These are phyloP conservation scores for Trichoderma sp. DNA, from an alignment of 2,329 filamentous ascomycete species.

Conservation along the genomic window DNA sequence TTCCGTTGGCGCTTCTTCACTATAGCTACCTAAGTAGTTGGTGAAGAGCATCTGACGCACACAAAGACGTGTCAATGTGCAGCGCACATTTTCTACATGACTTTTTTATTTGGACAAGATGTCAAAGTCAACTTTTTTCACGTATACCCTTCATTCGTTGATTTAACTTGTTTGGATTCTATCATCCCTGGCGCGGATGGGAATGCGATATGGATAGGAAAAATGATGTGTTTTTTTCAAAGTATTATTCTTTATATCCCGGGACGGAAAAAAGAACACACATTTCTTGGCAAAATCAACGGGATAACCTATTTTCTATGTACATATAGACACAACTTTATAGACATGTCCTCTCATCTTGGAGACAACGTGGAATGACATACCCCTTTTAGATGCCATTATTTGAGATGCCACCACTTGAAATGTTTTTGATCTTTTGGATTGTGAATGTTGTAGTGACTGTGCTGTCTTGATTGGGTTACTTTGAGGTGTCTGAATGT, in stretches of 20 bases:
- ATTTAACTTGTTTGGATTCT: constrained; percentile 15
- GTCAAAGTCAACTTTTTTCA: not conserved
- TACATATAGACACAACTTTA: constrained; percentile 21
- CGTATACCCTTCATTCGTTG: constrained; percentile 21
- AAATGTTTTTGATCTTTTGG: not conserved
- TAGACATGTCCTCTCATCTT: constrained; percentile 21
- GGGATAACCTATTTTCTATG: constrained; percentile 15
- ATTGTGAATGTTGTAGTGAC: not conserved
- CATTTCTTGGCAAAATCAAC: not conserved
- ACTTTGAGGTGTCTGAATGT: not conserved
- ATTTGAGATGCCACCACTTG: not conserved
- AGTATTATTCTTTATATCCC: not conserved
- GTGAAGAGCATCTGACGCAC: not conserved
- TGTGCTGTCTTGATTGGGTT: not conserved
- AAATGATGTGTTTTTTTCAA: not conserved
- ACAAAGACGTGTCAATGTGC: constrained; percentile 17
- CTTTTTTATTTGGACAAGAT: not conserved
- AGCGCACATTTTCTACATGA: constrained; percentile 18
- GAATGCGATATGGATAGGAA: constrained; percentile 20
- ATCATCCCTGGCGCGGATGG: constrained; percentile 21
- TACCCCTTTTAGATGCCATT: constrained; percentile 5
- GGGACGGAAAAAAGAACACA: not conserved
- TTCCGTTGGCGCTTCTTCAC: not conserved
- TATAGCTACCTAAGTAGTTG: not conserved
- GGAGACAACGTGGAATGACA: constrained; percentile 22